These are phyloP conservation scores for Salvia sclarea DNA, from an alignment of 305 asterid species.

Conservation along the genomic window DNA sequence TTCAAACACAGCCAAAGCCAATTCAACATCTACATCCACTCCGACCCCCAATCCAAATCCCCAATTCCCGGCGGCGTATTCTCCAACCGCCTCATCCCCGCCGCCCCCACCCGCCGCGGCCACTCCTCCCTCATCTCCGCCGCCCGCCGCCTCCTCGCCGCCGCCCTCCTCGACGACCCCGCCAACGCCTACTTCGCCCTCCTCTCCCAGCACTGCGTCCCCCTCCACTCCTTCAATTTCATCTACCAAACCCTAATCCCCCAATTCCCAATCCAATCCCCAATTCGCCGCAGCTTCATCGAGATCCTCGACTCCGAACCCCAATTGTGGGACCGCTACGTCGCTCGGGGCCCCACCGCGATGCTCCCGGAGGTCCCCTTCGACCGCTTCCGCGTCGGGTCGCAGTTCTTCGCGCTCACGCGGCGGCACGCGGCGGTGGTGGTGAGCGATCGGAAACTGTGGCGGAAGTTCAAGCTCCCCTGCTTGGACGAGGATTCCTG, in stretches of 20 bases:
- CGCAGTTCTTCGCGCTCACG: constrained; percentile 75
- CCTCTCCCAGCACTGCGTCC: constrained; percentile 77
- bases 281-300: constrained; percentile 54
- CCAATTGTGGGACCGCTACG: constrained; percentile 62
- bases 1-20: constrained; percentile 42
- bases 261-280: constrained; percentile 27
- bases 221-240: constrained; percentile 69
- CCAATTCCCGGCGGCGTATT: constrained; percentile 59
- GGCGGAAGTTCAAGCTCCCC: constrained; percentile 77
- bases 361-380: constrained; percentile 78
- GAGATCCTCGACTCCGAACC: constrained; percentile 62
- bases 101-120: constrained; percentile 66
- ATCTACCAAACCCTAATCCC: constrained; percentile 54
- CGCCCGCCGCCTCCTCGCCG: constrained; percentile 81
- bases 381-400: constrained; percentile 69
- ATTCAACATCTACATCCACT: constrained; percentile 82
- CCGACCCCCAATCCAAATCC: constrained; percentile 62
- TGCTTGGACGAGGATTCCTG: constrained; percentile 65
- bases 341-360: constrained; percentile 67
- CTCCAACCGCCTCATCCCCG: constrained; percentile 53
- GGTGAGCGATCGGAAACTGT: constrained; percentile 62
- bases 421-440: constrained; percentile 65
- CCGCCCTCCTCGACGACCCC: constrained; percentile 80
- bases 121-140: constrained; percentile 81
- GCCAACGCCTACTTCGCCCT: constrained; percentile 65